Percentiles rank a stretch among this genome's conserved stretches.
Evolutionary conservation across 345 rosid genomes (phyloP).

Genomic region (Erysimum cheiranthoides): DNA sequence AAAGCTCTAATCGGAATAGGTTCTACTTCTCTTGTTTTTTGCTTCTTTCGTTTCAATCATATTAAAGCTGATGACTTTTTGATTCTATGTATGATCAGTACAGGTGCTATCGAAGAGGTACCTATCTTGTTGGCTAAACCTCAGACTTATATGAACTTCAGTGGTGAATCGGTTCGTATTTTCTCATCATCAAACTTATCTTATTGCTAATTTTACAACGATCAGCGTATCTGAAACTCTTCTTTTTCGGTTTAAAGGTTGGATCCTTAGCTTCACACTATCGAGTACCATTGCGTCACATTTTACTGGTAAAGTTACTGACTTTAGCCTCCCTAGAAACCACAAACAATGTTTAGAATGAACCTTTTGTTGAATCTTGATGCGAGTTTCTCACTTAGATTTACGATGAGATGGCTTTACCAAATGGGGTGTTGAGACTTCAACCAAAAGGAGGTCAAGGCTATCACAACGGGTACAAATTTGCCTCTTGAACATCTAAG

Average conservation of each 20-base stretch:
- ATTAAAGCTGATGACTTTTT: slow-evolving; percentile 45
- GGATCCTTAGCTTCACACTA: slow-evolving; percentile 93
- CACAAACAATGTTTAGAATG: neutral
- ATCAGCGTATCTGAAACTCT: slow-evolving; percentile 9
- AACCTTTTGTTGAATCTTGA: slow-evolving; percentile 5
- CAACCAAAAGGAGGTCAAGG: slow-evolving; percentile 94
- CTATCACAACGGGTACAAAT: slow-evolving; percentile 79
- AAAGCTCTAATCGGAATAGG: slow-evolving; percentile 93
- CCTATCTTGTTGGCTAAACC: slow-evolving; percentile 90
- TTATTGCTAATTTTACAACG: slow-evolving; percentile 5
- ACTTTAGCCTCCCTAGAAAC: slow-evolving; percentile 6
- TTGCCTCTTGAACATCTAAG: slow-evolving; percentile 10
- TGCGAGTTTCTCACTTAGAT: slow-evolving; percentile 53
- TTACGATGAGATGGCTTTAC: slow-evolving; percentile 88
- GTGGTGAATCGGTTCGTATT: slow-evolving; percentile 85
- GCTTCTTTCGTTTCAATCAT: neutral
- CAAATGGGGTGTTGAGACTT: slow-evolving; percentile 87
- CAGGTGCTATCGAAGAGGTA: slow-evolving; percentile 91
- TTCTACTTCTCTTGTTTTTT: slow-evolving; percentile 46
- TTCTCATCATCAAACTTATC: slow-evolving; percentile 10
- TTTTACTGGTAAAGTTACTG: slow-evolving; percentile 62
- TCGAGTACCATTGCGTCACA: slow-evolving; percentile 88
- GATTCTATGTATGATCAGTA: slow-evolving; percentile 50
- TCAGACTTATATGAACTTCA: slow-evolving; percentile 91
- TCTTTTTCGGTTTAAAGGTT: slow-evolving; percentile 56